A percentile compares a stretch with the other conserved stretches of the same genome.
phyloP scores from a whole-genome alignment of 139 green algal genomes.

The Monoraphidium neglectum region DNA sequence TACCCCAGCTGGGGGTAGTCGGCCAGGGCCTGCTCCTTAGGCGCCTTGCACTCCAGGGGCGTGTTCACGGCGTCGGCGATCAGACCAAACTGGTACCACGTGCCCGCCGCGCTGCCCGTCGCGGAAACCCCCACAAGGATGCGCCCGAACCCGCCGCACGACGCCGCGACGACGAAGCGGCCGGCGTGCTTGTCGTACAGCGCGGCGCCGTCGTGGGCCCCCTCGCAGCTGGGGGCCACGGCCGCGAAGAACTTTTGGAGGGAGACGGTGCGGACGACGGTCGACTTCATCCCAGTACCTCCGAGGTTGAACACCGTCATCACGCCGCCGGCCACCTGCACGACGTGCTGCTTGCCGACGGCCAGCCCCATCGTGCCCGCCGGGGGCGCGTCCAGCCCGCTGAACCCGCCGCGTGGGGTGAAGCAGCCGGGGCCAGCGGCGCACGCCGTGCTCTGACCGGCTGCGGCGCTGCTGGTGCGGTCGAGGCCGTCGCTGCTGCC shows the following conservation, averaged over 20 bases:
- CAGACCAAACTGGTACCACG: constrained; percentile 23
- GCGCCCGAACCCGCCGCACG: constrained; percentile 15
- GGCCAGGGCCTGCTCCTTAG: constrained; percentile 1
- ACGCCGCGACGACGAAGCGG: constrained; percentile 10
- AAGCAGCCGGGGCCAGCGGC: background rate
- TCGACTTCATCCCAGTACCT: no score
- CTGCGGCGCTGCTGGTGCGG: background rate
- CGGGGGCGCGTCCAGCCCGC: no score
- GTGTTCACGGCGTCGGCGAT: constrained; percentile 14
- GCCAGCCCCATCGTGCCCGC: background rate
- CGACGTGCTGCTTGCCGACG: background rate
- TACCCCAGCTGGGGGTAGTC: constrained; percentile 25
- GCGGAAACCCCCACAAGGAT: constrained; percentile 8
- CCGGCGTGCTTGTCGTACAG: constrained; percentile 8
- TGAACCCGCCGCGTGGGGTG: background rate
- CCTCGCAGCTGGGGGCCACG: constrained; percentile 12
- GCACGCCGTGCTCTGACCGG: background rate
- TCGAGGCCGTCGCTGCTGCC: background rate
- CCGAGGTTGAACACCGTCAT: no score
- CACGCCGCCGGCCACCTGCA: background rate
- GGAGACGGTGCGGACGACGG: background rate
- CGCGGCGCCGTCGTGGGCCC: constrained; percentile 11
- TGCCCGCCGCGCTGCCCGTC: background rate
- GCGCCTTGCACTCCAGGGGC: constrained; percentile 1
- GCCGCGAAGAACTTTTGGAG: constrained; percentile 1